Conservation (phyloP, 768 basidiomycete genomes). For the Exidia glandulosa region DNA sequence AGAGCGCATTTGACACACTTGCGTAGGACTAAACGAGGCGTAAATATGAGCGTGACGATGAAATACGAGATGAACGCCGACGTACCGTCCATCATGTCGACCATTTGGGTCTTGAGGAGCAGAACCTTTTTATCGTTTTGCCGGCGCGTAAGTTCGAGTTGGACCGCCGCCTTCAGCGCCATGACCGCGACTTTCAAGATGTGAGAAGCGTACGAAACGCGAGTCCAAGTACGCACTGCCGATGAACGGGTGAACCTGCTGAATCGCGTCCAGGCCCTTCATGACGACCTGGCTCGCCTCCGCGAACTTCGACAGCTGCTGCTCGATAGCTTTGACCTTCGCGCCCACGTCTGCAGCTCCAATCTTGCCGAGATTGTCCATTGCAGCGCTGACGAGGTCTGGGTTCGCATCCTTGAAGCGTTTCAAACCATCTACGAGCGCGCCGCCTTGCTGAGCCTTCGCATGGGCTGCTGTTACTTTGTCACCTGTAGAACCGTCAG, state of each 20-base stretch:
- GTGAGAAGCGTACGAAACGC: no score
- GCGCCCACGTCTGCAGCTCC: background rate
- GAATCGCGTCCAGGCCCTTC: background rate
- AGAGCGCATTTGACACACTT: background rate
- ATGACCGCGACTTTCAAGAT: background rate
- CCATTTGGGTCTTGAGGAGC: background rate
- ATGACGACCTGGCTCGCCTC: background rate
- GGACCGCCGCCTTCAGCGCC: slow-evolving; percentile 2
- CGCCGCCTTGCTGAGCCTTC: no score
- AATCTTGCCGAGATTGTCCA: no score
- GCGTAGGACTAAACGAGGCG: background rate
- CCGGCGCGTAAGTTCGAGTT: slow-evolving; percentile 1
- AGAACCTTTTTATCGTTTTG: slow-evolving; percentile 1
- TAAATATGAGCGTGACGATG: background rate
- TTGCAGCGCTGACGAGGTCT: background rate
- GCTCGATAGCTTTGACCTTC: background rate
- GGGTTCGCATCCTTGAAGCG: background rate
- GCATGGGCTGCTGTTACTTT: no score
- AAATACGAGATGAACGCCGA: background rate
- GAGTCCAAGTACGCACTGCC: background rate
- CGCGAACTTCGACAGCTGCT: background rate
- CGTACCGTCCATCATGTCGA: slow-evolving; percentile 1
- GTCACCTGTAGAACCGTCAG: no score
- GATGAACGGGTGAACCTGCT: slow-evolving; percentile 4
- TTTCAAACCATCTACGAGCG: background rate